Percentiles rank a stretch among this genome's conserved stretches.
Evolutionary conservation across 2,329 filamentous ascomycete genomes (phyloP).

Genomic region (Alternaria sp.): DNA sequence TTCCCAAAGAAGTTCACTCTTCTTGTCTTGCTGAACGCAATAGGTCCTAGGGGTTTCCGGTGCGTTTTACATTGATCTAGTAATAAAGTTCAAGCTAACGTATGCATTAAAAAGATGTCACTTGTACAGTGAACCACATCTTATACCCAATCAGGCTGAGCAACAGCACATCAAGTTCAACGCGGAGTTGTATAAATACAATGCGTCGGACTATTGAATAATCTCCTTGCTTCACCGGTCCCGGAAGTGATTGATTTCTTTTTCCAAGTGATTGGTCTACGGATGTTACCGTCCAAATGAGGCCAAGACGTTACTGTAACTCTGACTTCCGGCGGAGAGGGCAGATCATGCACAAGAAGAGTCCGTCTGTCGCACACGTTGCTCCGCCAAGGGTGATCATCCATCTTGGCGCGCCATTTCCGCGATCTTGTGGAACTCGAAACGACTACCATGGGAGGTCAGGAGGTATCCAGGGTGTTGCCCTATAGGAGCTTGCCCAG

Average conservation of each 20-base stretch:
- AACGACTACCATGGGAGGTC: conserved; percentile 7
- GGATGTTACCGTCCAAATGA: conserved; percentile 4
- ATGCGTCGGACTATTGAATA: background rate
- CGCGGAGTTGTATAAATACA: background rate
- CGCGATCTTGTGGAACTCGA: conserved; percentile 10
- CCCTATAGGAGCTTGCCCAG: conserved; percentile 5
- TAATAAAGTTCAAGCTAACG: background rate
- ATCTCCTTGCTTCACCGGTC: background rate
- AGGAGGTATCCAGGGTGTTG: conserved; percentile 7
- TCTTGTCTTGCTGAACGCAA: background rate
- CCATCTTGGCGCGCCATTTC: conserved; percentile 28
- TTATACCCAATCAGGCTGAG: background rate
- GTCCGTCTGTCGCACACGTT: conserved; percentile 18
- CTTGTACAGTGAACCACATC: background rate
- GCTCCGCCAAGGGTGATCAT: conserved; percentile 31
- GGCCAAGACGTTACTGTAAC: conserved; percentile 6
- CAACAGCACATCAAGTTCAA: background rate
- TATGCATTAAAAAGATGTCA: background rate
- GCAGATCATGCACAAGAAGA: conserved; percentile 22
- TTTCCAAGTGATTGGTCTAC: background rate
- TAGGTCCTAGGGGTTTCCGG: background rate
- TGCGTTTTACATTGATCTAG: background rate
- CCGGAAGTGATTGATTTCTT: background rate
- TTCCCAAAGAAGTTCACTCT: no score
- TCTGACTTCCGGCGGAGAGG: conserved; percentile 9